phyloP scores from a whole-genome alignment of 352 stramenopile genomes.

The Thalassiosira exigua region DNA sequence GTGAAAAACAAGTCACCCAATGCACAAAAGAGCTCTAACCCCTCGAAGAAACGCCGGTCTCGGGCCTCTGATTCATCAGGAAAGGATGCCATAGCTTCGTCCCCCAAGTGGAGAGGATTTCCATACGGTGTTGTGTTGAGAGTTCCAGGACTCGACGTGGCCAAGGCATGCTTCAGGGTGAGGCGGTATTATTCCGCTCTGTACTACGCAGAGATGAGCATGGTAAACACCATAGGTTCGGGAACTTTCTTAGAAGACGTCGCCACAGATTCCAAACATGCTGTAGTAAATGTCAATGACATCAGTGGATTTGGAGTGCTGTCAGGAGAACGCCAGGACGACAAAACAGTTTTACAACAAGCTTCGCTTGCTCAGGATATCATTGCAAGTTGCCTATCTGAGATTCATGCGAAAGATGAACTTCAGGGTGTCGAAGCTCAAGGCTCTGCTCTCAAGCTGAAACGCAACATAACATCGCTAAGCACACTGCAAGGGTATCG shows the following conservation, averaged over 20 bases:
- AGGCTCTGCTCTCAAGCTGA: constrained; percentile 64
- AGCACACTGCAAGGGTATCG: constrained; percentile 26
- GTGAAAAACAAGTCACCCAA: constrained; percentile 39
- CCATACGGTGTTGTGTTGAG: constrained; percentile 77
- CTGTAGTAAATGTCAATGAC: constrained; percentile 16
- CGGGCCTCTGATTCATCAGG: constrained; percentile 20
- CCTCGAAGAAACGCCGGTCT: constrained; percentile 37
- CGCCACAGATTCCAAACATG: constrained; percentile 10
- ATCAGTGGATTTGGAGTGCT: constrained; percentile 66
- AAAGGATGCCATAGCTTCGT: constrained; percentile 5
- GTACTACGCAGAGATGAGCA: constrained; percentile 82
- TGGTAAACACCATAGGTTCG: constrained; percentile 59
- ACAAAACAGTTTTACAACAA: constrained; percentile 47
- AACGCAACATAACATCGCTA: constrained; percentile 57
- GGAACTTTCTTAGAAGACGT: constrained; percentile 62
- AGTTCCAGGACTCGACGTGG: constrained; percentile 75
- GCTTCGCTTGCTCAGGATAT: constrained; percentile 62
- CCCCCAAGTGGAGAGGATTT: constrained; percentile 72
- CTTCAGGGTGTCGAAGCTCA: constrained; percentile 66
- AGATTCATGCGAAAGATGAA: constrained; percentile 69
- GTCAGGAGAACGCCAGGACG: constrained; percentile 13
- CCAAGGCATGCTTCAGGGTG: constrained; percentile 65
- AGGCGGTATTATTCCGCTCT: constrained; percentile 74
- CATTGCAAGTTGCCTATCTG: constrained; percentile 58
- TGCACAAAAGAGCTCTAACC: constrained; percentile 14